These are phyloP conservation scores for Peribolospora baueri DNA, from an alignment of 768 basidiomycete genomes.

Conservation along the genomic window DNA sequence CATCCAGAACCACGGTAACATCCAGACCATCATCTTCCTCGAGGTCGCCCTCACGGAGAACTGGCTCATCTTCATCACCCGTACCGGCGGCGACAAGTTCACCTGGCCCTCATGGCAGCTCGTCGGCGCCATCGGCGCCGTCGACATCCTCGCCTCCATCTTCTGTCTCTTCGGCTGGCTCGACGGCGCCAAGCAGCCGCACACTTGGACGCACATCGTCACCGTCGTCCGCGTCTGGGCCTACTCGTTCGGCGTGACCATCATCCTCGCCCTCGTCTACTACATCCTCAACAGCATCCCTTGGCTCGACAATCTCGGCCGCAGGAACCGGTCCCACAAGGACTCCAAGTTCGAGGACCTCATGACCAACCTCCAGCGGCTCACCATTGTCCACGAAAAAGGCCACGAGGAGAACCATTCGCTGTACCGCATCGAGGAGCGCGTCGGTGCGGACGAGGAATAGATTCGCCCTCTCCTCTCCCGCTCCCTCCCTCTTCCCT, in stretches of 20 bases:
- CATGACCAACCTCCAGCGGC: constrained; percentile 21
- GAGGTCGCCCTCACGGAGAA: constrained; percentile 29
- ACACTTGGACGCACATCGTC: constrained; percentile 21
- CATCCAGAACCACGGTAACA: constrained; percentile 21
- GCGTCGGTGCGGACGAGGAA: too few relatives aligned
- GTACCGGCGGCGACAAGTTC: constrained; percentile 14
- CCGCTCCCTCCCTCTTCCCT: too few relatives aligned
- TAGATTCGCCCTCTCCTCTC: too few relatives aligned
- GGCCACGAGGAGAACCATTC: constrained; percentile 2
- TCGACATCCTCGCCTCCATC: constrained; percentile 24
- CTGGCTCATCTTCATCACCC: constrained; percentile 21
- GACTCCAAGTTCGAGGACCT: constrained; percentile 19
- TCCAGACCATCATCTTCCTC: constrained; percentile 28
- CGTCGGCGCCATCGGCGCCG: constrained; percentile 9
- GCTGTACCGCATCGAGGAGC: too few relatives aligned
- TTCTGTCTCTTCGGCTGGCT: constrained; percentile 26
- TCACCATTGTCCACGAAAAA: constrained; percentile 25
- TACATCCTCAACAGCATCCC: constrained; percentile 21
- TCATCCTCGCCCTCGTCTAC: constrained; percentile 21
- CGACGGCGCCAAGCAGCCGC: constrained; percentile 18
- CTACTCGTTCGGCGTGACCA: constrained; percentile 23
- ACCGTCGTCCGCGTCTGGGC: constrained; percentile 24
- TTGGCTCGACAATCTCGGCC: constrained; percentile 24
- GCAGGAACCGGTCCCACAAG: constrained; percentile 9
- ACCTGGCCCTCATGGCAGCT: constrained; percentile 25